Conservation (phyloP, 306 rosid genomes). For the Sophora flavescens region DNA sequence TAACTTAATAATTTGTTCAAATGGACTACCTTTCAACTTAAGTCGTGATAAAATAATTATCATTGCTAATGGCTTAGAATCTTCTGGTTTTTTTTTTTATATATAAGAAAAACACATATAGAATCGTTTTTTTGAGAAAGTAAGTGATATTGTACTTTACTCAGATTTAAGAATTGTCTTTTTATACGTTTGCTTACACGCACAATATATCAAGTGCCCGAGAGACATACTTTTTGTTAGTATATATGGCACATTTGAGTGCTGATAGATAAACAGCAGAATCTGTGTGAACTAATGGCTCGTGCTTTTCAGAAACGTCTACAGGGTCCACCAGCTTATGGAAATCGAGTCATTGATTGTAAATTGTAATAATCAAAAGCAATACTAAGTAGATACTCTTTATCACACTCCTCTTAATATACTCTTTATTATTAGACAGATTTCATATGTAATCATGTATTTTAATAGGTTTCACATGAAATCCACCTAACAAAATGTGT, state of each 20-base stretch:
- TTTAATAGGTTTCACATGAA: too few species aligned
- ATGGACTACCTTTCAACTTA: background rate
- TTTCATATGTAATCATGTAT: too few species aligned
- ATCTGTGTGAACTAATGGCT: background rate
- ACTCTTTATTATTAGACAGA: too few species aligned
- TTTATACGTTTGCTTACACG: background rate
- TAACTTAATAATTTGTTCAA: background rate
- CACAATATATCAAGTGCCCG: background rate
- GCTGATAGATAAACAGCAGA: conserved; percentile 7
- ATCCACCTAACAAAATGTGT: too few species aligned
- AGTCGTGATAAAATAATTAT: background rate
- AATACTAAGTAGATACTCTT: too few species aligned
- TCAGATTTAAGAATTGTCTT: background rate
- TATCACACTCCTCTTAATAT: too few species aligned
- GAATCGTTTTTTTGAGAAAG: background rate
- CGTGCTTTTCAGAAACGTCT: conserved; percentile 1
- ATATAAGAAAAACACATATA: background rate
- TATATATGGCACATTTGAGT: background rate
- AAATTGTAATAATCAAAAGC: background rate
- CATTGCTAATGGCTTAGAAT: background rate
- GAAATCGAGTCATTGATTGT: background rate
- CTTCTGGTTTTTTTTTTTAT: background rate
- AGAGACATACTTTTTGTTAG: background rate
- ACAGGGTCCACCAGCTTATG: conserved; percentile 30
- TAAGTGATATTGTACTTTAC: background rate